Conservation (phyloP, 2,329 filamentous ascomycete species). For the Stachybotrys elegans region DNA sequence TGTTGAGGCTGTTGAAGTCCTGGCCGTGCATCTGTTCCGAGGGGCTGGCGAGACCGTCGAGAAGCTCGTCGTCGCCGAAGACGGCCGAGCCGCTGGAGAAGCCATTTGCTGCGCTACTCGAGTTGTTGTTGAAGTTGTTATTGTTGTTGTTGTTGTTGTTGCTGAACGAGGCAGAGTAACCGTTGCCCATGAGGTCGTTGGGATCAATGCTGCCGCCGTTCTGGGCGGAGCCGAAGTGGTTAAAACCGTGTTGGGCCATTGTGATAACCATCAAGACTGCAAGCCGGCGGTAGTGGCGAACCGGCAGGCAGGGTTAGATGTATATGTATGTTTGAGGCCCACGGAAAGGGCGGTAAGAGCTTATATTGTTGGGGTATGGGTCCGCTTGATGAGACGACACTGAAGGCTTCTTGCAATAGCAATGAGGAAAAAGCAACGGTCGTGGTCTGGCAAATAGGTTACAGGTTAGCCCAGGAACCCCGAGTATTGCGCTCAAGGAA, state of each 20-base stretch:
- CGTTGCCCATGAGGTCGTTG: slow-evolving; percentile 71
- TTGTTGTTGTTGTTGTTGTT: slow-evolving; percentile 39
- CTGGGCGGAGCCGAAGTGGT: slow-evolving; percentile 49
- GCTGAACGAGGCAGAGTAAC: slow-evolving; percentile 56
- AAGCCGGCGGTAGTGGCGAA: slow-evolving; percentile 10
- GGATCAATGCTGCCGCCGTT: slow-evolving; percentile 68
- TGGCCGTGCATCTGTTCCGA: slow-evolving; percentile 50
- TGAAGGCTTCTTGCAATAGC: too few species aligned
- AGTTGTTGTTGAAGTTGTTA: slow-evolving; percentile 51
- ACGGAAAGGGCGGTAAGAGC: too few species aligned
- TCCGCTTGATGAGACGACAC: too few species aligned
- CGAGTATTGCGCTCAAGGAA: too few species aligned
- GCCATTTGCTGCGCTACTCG: slow-evolving; percentile 57
- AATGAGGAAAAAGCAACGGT: too few species aligned
- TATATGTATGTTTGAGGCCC: too few species aligned
- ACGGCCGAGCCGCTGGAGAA: slow-evolving; percentile 75
- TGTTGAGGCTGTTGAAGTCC: slow-evolving; percentile 53
- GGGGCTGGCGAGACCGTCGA: slow-evolving; percentile 63
- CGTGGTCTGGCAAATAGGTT: too few species aligned
- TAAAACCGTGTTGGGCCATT: slow-evolving; percentile 55
- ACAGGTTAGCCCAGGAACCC: too few species aligned
- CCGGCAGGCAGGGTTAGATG: too few species aligned
- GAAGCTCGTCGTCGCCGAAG: slow-evolving; percentile 83
- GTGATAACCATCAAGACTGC: slow-evolving; percentile 7
- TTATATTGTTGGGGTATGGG: too few species aligned